Percentiles rank a stretch among this genome's conserved stretches.
Evolutionary conservation across 495 filamentous ascomycete genomes (phyloP).

Genomic region (Haplographium delicatum): DNA sequence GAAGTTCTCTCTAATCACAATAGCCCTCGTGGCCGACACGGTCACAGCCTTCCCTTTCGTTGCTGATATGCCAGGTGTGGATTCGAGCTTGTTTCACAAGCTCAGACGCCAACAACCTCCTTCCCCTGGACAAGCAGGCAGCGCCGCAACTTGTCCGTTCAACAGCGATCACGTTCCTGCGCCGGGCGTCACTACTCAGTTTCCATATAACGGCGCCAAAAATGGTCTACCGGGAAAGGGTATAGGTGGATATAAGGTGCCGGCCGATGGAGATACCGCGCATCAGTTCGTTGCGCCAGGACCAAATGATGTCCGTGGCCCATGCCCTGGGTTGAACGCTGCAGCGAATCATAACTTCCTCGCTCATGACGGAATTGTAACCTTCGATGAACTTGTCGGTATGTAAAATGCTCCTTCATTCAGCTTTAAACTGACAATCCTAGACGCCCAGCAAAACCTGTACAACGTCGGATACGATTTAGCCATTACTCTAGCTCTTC

Average conservation of each 20-base stretch:
- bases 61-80: conserved; percentile 28
- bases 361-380: conserved; percentile 37
- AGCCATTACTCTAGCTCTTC: conserved; percentile 29
- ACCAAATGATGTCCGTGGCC: conserved; percentile 17
- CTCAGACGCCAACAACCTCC: conserved; percentile 2
- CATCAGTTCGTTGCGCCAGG: conserved; percentile 27
- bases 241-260: conserved; percentile 32
- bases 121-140: conserved; percentile 13
- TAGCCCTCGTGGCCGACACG: conserved; percentile 12
- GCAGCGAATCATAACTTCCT: conserved; percentile 36
- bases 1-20: conserved; percentile 15
- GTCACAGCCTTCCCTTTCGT: conserved; percentile 32
- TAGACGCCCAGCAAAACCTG: conserved; percentile 38
- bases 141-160: conserved; percentile 30
- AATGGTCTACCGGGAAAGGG: conserved; percentile 32
- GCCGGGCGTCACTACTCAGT: conserved; percentile 24
- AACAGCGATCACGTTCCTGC: conserved; percentile 34
- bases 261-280: conserved; percentile 30
- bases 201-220: conserved; percentile 33
- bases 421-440: too few relatives aligned
- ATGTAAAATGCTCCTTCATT: too few relatives aligned
- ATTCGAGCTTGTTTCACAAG: conserved; percentile 23
- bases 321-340: conserved; percentile 27
- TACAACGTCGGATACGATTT: conserved; percentile 39
- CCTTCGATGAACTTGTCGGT: conserved; percentile 37